Percentiles rank a stretch among this genome's conserved stretches.
These are phyloP conservation scores for Hydrangea macrophylla DNA, from an alignment of 148 eudicot species.

Conservation along the genomic window DNA sequence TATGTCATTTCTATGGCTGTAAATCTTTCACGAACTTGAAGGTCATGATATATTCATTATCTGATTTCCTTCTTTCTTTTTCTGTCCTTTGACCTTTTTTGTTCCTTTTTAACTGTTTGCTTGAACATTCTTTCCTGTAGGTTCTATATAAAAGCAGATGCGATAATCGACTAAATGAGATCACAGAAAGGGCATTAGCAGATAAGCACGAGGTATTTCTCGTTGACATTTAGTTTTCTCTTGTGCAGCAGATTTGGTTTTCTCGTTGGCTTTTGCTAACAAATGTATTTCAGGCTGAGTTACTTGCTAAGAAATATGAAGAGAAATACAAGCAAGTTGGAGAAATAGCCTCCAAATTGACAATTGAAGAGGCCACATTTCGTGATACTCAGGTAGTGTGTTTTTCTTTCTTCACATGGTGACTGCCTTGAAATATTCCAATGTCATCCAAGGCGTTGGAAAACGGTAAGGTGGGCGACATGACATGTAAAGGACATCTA, in stretches of 20 bases:
- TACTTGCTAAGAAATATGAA: conserved; percentile 87
- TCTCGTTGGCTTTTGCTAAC: too few relatives aligned
- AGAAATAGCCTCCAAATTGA: conserved; percentile 80
- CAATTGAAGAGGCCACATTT: conserved; percentile 92
- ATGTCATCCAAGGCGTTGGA: too few relatives aligned
- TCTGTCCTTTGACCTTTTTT: background rate
- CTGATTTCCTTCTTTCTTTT: conserved; percentile 1
- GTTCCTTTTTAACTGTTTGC: conserved; percentile 2
- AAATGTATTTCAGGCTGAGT: conserved; percentile 76
- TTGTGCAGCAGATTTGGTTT: background rate
- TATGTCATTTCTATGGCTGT: too few relatives aligned
- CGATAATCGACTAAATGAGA: conserved; percentile 96
- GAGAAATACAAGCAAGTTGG: conserved; percentile 94
- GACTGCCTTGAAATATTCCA: too few relatives aligned
- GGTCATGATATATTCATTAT: background rate
- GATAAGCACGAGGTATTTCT: conserved; percentile 88
- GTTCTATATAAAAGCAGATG: conserved; percentile 94
- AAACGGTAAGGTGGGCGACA: too few relatives aligned
- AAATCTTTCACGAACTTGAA: background rate
- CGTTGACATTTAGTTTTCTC: background rate
- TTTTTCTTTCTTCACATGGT: too few relatives aligned
- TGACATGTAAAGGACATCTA: too few relatives aligned
- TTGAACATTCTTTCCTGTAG: conserved; percentile 32
- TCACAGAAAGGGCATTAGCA: conserved; percentile 90
- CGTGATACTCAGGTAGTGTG: conserved; percentile 82